These are phyloP conservation scores for Leccinum huronense DNA, from an alignment of 1,284 basidiomycete species.

Conservation along the genomic window DNA sequence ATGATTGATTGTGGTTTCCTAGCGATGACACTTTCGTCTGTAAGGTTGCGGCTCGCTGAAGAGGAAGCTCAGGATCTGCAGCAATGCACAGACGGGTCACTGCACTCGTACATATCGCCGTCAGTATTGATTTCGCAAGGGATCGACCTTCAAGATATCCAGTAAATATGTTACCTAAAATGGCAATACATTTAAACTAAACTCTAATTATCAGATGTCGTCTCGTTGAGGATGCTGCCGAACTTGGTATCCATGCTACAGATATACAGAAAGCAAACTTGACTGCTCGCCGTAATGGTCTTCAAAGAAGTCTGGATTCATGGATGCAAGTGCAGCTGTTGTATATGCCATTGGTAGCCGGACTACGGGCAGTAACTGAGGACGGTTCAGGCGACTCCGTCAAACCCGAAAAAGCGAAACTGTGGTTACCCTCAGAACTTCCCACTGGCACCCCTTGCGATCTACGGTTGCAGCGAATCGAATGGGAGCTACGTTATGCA, in stretches of 20 bases:
- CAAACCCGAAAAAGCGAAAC: not conserved
- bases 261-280: no score
- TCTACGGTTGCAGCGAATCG: not conserved
- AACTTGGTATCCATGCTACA: not conserved
- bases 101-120: constrained; percentile 7
- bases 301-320: no score
- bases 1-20: not conserved
- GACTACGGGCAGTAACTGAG: not conserved
- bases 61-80: not conserved
- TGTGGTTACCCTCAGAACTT: not conserved
- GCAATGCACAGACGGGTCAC: not conserved
- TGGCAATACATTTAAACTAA: no score
- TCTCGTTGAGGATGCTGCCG: not conserved
- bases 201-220: not conserved
- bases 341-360: constrained; percentile 7
- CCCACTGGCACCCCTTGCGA: not conserved
- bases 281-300: no score
- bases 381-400: not conserved
- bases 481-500: not conserved
- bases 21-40: constrained; percentile 7
- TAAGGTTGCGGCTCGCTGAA: constrained; percentile 5
- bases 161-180: constrained; percentile 3
- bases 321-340: constrained; percentile 5
- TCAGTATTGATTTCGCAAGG: constrained; percentile 1
- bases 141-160: constrained; percentile 4